Base-by-base conservation (phyloP, 345 rosid species). In the Aurinia saxatilis region DNA sequence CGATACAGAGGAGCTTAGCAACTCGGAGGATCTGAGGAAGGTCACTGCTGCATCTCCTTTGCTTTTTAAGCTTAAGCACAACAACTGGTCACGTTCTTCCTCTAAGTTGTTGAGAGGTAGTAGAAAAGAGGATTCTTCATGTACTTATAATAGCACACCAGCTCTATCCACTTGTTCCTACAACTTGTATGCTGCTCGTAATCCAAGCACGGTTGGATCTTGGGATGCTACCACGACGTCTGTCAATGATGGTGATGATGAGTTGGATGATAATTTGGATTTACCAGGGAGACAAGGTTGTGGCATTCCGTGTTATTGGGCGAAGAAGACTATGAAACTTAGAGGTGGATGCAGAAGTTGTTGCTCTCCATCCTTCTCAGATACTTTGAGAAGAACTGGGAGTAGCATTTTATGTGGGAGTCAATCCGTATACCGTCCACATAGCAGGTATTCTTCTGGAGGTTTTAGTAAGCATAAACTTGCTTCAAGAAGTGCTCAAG, bases 261-360 rank as follows among this genome's bases (percentile, higher is more conserved):
- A 81, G 67, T 73, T 75, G 64, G 95, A 82, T 73, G 96, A 85
- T 72, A 75, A 77, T 58, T 66, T 90, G 73, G 95, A 93, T 73
- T 77, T 93, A 45, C 91, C 91, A 2, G 95, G 88, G 53, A 79
- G 84, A 29, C 90, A 80, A 67, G 97, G 98, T 14, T 93, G 97
- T 70, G 99, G 97, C 15, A 90, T 93, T 63, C 91, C 99, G 14
- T 89, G 96, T 73, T 93, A 89, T 61, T 90, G 99, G 96, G 78
- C 91, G 0, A 93, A 76, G 77, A 85, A 86, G 72, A 81, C 88
- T 0, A 81, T 89, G 13, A 83, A 81, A 74, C 90, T 83, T 68
- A 79, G 89, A 74, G 83, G 85, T 27, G 73, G 44, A 17, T 89
- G 91, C 37, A 70, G 86, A 57, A 87, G 91, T 66, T 87, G 95